Base-by-base conservation (phyloP, 805 yeast species). In the Barnettozyma populi region DNA sequence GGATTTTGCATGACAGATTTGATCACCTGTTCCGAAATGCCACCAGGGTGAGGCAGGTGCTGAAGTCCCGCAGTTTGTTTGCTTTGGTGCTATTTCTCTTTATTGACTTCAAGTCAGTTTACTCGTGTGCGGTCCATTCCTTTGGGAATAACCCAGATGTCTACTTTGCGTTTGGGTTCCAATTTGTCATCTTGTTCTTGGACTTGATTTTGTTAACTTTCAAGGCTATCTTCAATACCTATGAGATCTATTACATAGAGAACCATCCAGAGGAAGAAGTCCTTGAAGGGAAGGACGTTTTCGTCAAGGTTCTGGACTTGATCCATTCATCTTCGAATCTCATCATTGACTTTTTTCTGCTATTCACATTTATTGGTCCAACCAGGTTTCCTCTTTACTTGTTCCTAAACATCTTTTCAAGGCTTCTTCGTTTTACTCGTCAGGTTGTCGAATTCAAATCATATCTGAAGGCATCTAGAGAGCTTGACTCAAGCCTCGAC, bases 261-360 rank as follows among this genome's bases (percentile, higher is more conserved):
- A 52, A 44, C 4, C 59, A 73, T 49, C 74, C 71, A 9, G 83
- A 78, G 16, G 95, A 84, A 35, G 82, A 77, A 27, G 69, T 74
- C 1, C 84, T 96, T 90, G 96, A 90, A 57, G 70, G 73, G 36
- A 84, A 87, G 64, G 72, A 79, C 7, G 67, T 79, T 60, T 76
- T 75, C 51, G 70, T 78, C 52, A 82, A 86, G 56, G 58, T 74
- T 4, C 67, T 86, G 18, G 84, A 84, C 42, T 69, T 84, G 2
- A 47, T 65, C 6, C 71, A 82, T 9, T 72, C 82, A 5, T 49
- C 77, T 2, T 64, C 69, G 62, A 78, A 73, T 66, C 76, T 71
- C 34, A 60, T 54, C 36, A 69, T 73, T 29, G 78, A 71, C 57
- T 69, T 64, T n/a, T 73, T 71, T 44, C 64, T 79, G 43, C 66